Conservation (phyloP, 345 rosid species). For the Linum lewisii region DNA sequence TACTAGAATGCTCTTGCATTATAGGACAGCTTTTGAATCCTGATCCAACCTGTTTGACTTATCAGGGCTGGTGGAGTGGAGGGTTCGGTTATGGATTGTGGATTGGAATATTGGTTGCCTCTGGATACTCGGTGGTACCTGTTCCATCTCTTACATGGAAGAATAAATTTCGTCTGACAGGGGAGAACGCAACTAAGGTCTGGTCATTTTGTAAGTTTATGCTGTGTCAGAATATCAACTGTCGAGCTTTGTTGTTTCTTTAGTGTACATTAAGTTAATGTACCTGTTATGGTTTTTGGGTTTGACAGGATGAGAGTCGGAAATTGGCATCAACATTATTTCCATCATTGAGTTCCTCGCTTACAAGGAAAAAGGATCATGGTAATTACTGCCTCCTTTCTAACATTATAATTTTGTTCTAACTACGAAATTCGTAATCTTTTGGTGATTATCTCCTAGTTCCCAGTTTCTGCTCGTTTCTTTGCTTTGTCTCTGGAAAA, state of each 20-base stretch:
- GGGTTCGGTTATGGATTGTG: slow-evolving; percentile 89
- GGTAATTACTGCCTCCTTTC: slow-evolving; percentile 29
- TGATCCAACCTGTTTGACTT: background rate
- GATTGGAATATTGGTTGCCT: slow-evolving; percentile 83
- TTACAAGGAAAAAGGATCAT: slow-evolving; percentile 73
- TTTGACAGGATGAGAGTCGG: slow-evolving; percentile 77
- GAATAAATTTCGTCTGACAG: slow-evolving; percentile 48
- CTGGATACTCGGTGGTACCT: slow-evolving; percentile 78
- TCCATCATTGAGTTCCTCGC: slow-evolving; percentile 52
- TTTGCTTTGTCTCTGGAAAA: too few relatives aligned
- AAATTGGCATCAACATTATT: slow-evolving; percentile 59
- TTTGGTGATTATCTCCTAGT: background rate
- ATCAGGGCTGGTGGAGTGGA: slow-evolving; percentile 92
- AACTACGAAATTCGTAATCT: background rate
- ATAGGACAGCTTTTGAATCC: background rate
- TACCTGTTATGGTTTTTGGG: slow-evolving; percentile 11
- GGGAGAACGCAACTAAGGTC: slow-evolving; percentile 49
- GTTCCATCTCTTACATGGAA: slow-evolving; percentile 69
- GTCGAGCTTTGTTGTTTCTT: background rate
- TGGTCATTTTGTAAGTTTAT: background rate
- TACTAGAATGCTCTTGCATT: background rate
- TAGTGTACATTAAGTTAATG: background rate
- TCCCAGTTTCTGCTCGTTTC: too few relatives aligned
- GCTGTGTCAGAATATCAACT: background rate
- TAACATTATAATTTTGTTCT: background rate